These are phyloP conservation scores for Boletus semigastroideus DNA, from an alignment of 1,284 basidiomycete species.

Conservation along the genomic window DNA sequence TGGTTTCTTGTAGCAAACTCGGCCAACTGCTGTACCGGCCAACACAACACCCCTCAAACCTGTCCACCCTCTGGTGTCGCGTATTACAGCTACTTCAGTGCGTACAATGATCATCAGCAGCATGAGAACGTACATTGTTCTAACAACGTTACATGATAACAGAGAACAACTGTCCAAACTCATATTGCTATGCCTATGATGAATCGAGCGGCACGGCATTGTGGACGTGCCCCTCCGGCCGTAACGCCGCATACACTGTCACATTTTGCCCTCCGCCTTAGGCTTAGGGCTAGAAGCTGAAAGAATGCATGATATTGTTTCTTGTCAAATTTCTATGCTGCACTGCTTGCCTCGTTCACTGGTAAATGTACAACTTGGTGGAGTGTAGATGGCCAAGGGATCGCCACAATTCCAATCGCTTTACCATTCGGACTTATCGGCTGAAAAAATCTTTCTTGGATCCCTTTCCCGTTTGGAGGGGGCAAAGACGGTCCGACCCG, in stretches of 20 bases:
- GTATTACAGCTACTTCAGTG: slow-evolving; percentile 50
- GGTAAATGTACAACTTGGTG: neutral
- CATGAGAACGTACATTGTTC: neutral
- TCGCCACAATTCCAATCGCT: no score
- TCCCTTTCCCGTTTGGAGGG: no score
- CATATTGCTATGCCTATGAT: slow-evolving; percentile 50
- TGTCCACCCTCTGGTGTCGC: slow-evolving; percentile 45
- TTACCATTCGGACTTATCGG: no score
- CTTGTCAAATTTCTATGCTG: neutral
- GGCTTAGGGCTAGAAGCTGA: neutral
- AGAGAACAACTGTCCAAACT: slow-evolving; percentile 41
- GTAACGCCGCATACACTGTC: slow-evolving; percentile 37
- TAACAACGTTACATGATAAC: slow-evolving; percentile 1
- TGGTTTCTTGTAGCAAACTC: slow-evolving; percentile 30
- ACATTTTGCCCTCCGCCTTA: slow-evolving; percentile 43
- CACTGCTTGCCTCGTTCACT: neutral
- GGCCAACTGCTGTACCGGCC: slow-evolving; percentile 38
- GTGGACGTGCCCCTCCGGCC: slow-evolving; percentile 35
- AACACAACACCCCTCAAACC: slow-evolving; percentile 38
- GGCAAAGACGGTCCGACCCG: no score
- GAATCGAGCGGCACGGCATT: slow-evolving; percentile 42
- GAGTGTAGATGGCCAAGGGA: neutral
- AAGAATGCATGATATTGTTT: neutral
- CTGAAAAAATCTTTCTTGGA: no score
- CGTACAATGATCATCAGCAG: slow-evolving; percentile 8